Evolutionary conservation across 2,329 filamentous ascomycete species (phyloP), one percentile per base, ranked within the genome.

Genomic region (Teratosphaeria pseudoeucalypti): DNA sequence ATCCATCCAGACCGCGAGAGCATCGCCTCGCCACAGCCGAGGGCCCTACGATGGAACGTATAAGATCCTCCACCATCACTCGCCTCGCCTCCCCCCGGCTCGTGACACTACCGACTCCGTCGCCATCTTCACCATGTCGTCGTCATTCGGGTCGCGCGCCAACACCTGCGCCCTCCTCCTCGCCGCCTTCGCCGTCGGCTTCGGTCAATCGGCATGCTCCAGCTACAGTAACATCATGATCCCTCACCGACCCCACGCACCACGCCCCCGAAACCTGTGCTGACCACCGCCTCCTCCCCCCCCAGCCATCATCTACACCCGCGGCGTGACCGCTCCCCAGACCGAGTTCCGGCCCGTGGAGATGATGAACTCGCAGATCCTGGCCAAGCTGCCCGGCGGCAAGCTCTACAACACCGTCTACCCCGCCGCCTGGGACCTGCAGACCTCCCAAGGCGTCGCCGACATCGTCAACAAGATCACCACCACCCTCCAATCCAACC

Each of bases 361-460:
- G n/a, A 73, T 70, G 26, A 73, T 74, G 68, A 73, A 74, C 61
- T 23, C 54, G 1, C 65, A 67, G 52, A 64, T 72, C 52, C 63
- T 57, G 16, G 14, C 56, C 7, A 62, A 70, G 29, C 53, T 72
- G 10, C 59, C 68, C 1, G 72, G 72, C 0, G 72, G 71, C 43
- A 71, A 66, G 14, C 66, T 68, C n/a, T 73, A 74, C 63, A 67
- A 70, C 64, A 73, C 71, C 6, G 68, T 74, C 34, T 75, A 74
- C 58, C 56, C 69, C 11, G 72, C 73, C 2, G 64, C 53, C 26
- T 49, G 58, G 54, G 58, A 58, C 32, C 73, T 74, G 54, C 65
- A 70, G 57, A 68, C 66, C 0, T 56, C 61, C 2, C 57, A 58
- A 1, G 72, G 68, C 2, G 73, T 72, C 4, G 26, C 37, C 14